A percentile compares a stretch with the other conserved stretches of the same genome.
phyloP scores from a whole-genome alignment of 169 alveolate species.

The Cyclospora cayetanensis region DNA sequence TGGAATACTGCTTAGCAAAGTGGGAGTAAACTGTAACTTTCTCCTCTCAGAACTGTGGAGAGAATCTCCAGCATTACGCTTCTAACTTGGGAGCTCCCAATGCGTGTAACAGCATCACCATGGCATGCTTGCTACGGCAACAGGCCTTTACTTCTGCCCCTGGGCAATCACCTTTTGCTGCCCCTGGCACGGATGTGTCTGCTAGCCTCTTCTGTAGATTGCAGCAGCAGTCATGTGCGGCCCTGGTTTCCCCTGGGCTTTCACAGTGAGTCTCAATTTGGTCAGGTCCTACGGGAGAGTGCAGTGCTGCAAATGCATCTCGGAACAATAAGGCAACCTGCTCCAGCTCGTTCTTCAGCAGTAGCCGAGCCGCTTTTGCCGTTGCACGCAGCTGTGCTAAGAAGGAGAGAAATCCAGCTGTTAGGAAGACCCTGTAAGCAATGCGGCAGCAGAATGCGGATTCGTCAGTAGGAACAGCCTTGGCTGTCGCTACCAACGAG shows the following conservation, averaged over 20 bases:
- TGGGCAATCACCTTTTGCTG: background rate
- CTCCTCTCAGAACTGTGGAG: background rate
- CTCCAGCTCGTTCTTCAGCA: background rate
- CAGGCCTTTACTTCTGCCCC: background rate
- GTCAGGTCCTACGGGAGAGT: background rate
- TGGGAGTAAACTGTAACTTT: no score
- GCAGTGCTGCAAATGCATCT: background rate
- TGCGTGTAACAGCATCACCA: background rate
- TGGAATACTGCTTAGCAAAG: no score
- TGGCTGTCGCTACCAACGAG: background rate
- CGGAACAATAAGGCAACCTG: background rate
- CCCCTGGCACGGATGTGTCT: background rate
- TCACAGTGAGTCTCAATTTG: background rate
- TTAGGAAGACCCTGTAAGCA: background rate
- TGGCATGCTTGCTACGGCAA: background rate
- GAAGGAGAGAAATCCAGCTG: background rate
- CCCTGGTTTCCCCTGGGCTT: background rate
- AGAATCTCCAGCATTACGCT: background rate
- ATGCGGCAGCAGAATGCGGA: constrained; percentile 4
- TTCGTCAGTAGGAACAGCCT: background rate
- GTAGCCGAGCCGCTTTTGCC: constrained; percentile 12
- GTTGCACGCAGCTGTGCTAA: background rate
- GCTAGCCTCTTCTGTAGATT: background rate
- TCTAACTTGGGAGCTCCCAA: background rate
- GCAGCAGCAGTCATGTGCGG: background rate